Base-by-base conservation (phyloP, 176 grass and related monocot species). In the Dactylis glomerata region DNA sequence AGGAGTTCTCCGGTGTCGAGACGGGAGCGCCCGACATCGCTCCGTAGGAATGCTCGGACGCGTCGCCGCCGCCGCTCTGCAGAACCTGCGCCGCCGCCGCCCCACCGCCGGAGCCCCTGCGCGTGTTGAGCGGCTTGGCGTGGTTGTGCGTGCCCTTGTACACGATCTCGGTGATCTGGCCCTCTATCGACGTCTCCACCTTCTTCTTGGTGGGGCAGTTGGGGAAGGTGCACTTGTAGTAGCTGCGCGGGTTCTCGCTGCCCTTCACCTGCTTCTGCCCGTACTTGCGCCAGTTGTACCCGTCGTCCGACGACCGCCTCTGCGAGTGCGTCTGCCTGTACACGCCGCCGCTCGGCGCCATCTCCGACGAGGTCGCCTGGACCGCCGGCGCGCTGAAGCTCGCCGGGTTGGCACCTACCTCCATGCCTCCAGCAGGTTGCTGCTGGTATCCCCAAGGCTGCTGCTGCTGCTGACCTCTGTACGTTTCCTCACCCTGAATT, bases 211-310 rank as follows among this genome's bases (percentile, higher is more conserved):
- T 97, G 8, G 92, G 91, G 88, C 95, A 97, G 89, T 41, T 79
- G 28, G 95, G 91, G 79, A 84, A 95, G 27, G 95, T 93, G 86
- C 95, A 97, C 90, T 97, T 97, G 95, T 93, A 97, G 85, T 97
- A 97, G 86, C 95, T 97, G 55, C 95, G 95, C 2, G 95, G 95
- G 58, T 97, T 97, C 89, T 97, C 92, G 68, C 95, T 97, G 70
- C 91, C 92, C 75, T 97, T 97, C 70, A 97, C 95, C 89, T 95
- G 95, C 85, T 97, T 97, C 86, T 97, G 92, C 85, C 95, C 95
- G 69, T 97, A 97, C 89, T 97, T 97, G 57, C 95, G 92, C 95
- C 95, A 97, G 87, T 95, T 95, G 87, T 95, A 97, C 5, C 95
- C 95, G 54, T 97, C 95, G 49, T 97, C 92, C 19, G 92, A 97